phyloP scores from a whole-genome alignment of 1,139 yeast genomes.

The Citeromyces hawaiiensis region DNA sequence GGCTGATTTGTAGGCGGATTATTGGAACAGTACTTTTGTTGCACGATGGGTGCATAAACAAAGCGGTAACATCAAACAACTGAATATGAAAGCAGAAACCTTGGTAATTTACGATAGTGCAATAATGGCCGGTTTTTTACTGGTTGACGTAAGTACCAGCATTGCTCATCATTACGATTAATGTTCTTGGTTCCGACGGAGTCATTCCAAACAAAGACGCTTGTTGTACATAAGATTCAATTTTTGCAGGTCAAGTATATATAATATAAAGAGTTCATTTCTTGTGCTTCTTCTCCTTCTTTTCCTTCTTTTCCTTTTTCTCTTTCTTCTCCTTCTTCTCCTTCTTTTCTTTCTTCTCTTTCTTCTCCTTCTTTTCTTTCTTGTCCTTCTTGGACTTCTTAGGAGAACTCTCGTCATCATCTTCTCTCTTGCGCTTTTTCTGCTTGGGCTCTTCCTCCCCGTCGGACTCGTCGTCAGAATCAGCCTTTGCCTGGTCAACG shows the following conservation, averaged over 20 bases:
- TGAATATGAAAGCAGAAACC: too few relatives aligned
- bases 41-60: too few relatives aligned
- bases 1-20: too few relatives aligned
- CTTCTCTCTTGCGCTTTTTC: conserved; percentile 33
- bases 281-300: conserved; percentile 19
- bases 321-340: conserved; percentile 16
- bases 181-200: too few relatives aligned
- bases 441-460: conserved; percentile 24
- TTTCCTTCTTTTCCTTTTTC: conserved; percentile 32
- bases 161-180: too few relatives aligned
- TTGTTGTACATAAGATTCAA: background rate
- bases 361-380: conserved; percentile 33
- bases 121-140: too few relatives aligned
- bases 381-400: conserved; percentile 43
- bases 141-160: too few relatives aligned
- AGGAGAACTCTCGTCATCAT: conserved; percentile 40
- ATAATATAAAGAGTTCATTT: background rate
- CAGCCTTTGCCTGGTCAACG: conserved; percentile 69
- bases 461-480: conserved; percentile 20
- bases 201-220: too few relatives aligned
- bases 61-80: too few relatives aligned
- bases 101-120: too few relatives aligned
- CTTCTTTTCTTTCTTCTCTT: conserved; percentile 33
- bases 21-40: too few relatives aligned
- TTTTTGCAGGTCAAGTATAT: background rate